Evolutionary conservation across 495 filamentous ascomycete genomes (phyloP).

Genomic region (Daldinia loculata): DNA sequence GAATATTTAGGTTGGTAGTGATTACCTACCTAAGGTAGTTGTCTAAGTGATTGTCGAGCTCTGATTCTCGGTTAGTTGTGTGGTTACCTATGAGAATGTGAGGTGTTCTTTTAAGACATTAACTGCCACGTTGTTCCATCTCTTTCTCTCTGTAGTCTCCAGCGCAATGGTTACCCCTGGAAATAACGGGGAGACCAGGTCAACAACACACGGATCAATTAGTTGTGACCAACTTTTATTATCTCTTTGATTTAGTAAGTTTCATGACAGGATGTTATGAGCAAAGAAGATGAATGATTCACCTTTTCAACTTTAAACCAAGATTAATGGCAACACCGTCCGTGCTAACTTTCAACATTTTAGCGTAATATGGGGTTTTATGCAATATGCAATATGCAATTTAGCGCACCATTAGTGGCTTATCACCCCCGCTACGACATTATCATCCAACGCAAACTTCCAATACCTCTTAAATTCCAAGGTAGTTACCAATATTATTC

Average conservation of each 20-base stretch:
- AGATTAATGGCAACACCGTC: not conserved
- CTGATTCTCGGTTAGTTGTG: not conserved
- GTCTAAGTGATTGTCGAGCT: not conserved
- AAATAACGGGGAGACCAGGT: not conserved
- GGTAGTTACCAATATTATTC: too few relatives aligned
- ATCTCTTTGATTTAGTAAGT: not conserved
- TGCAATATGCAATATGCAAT: not conserved
- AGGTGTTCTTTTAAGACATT: slow-evolving; percentile 8
- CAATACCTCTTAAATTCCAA: not conserved
- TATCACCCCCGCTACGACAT: too few relatives aligned
- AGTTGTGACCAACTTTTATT: not conserved
- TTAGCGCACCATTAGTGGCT: not conserved
- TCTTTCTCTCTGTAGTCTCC: slow-evolving; percentile 6
- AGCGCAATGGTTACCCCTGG: not conserved
- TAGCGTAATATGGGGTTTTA: not conserved
- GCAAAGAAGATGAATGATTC: not conserved
- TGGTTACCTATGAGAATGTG: slow-evolving; percentile 6
- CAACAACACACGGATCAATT: not conserved
- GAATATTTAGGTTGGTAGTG: not conserved
- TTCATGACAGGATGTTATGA: not conserved
- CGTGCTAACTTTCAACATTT: not conserved
- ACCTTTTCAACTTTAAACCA: not conserved
- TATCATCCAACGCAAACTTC: not conserved
- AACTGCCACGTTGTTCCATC: slow-evolving; percentile 23
- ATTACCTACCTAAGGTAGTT: not conserved